Evolutionary conservation across 371 early-diverging fungal genomes (phyloP).

Genomic region (Coelomomyces lativittatus): DNA sequence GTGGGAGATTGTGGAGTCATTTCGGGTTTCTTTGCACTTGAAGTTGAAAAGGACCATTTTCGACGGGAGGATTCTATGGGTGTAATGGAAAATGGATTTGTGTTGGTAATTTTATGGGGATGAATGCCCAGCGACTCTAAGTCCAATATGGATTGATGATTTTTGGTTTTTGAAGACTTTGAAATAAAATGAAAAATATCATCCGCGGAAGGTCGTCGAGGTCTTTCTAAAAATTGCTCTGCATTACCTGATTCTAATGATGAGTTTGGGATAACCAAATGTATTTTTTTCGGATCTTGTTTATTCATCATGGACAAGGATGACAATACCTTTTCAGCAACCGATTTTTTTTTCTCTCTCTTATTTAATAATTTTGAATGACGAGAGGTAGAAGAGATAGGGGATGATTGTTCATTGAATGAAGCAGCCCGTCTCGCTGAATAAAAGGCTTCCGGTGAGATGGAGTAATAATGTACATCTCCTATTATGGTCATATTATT

Average conservation of each 20-base stretch:
- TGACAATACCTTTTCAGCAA: conserved; percentile 4
- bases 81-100: too few species aligned
- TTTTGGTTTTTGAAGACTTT: conserved; percentile 2
- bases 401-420: too few species aligned
- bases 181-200: conserved; percentile 3
- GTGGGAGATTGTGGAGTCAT: too few species aligned
- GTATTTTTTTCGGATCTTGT: conserved; percentile 5
- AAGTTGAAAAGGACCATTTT: too few species aligned
- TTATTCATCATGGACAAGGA: neutral
- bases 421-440: neutral
- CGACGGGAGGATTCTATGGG: too few species aligned
- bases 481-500: conserved; percentile 59
- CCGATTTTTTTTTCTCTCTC: neutral
- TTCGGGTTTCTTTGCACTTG: too few species aligned
- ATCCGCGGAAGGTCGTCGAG: neutral
- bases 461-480: conserved; percentile 49
- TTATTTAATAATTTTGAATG: neutral
- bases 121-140: neutral
- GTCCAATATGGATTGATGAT: neutral
- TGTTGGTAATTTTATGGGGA: too few species aligned
- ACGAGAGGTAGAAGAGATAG: neutral
- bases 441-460: conserved; percentile 1
- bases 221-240: too few species aligned
- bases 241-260: too few species aligned
- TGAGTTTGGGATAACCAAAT: conserved; percentile 8